Base-by-base conservation (phyloP, 169 alveolate species). In the Babesia caballi region DNA sequence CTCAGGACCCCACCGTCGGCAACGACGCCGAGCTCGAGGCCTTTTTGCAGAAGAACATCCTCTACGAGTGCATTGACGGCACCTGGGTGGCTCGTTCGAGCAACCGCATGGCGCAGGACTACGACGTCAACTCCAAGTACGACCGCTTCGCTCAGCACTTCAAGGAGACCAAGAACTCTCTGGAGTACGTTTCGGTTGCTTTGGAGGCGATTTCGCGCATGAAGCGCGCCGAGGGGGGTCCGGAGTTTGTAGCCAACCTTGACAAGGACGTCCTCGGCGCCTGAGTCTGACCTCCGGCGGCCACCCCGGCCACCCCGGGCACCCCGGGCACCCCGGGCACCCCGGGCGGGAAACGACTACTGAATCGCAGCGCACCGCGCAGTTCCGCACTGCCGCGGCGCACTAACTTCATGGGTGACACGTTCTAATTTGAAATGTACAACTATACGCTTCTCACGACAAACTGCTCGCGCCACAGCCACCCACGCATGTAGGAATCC, bases 41-140 rank as follows among this genome's bases (percentile, higher is more conserved):
- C 66, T 81, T 81, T 35, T 28, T 81, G 61, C 84, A 81, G 67
- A 57, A 56, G 58, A 70, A 65, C 59, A 81, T 81, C 1, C 71
- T 81, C 27, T 70, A 69, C 49, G 88, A 81, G 58, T 33, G 33
- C 33, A 56, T 70, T n/a, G 84, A 81, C 49, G 88, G 88, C n/a
- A 81, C 60, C 81, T 51, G 66, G 72, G 84, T 72, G 36, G 53
- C 80, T 40, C 59, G 69, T 44, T 57, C 70, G 21, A 71, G 51
- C 73, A 52, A 88, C 7, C 57, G 71, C 32, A 58, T 81, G 66
- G 56, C 82, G 46, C 73, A 65, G 66, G 88, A 69, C 58, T 81
- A 81, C 74, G 88, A 71, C 35, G 72, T 81, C 42, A 81, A 81
- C 44, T 72, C 71, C 69, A 81, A 81, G 71, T 81, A 66, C 65